A percentile compares a stretch with the other conserved stretches of the same genome.
phyloP scores from a whole-genome alignment of 106 monocot genomes.

The Triglochin maritima region DNA sequence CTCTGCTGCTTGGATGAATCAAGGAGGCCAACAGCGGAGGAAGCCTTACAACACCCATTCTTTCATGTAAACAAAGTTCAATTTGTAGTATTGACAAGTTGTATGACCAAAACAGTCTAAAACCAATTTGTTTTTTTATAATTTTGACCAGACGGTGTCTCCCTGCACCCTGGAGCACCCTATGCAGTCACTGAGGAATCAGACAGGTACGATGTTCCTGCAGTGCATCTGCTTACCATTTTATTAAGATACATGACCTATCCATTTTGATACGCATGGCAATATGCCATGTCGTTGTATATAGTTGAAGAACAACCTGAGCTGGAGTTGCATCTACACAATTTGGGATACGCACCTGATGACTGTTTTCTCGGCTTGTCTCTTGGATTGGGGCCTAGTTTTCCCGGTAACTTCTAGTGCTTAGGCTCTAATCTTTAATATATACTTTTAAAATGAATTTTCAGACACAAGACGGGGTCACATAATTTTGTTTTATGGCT shows the following conservation, averaged over 20 bases:
- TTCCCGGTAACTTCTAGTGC: neutral
- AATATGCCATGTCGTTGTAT: neutral
- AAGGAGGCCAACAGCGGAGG: conserved; percentile 67
- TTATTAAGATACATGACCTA: neutral
- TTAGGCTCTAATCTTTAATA: too few species aligned
- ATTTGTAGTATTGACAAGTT: neutral
- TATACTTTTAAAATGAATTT: too few species aligned
- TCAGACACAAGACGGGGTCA: too few species aligned
- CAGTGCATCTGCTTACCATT: neutral
- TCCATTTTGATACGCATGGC: neutral
- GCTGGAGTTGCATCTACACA: conserved; percentile 64
- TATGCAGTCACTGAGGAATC: neutral
- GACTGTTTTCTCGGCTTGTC: conserved; percentile 69
- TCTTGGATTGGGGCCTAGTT: conserved; percentile 43
- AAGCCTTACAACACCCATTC: conserved; percentile 75
- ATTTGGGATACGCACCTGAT: conserved; percentile 51
- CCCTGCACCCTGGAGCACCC: neutral
- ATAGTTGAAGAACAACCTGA: conserved; percentile 27
- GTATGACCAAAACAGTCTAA: conserved; percentile 17
- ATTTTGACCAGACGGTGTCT: neutral
- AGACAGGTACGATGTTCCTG: neutral
- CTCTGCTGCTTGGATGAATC: conserved; percentile 81
- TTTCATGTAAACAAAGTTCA: conserved; percentile 52
- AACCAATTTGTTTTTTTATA: conserved; percentile 21
- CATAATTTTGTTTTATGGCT: too few species aligned